These are phyloP conservation scores for Talaromyces liani DNA, from an alignment of 495 filamentous ascomycete species.

Conservation along the genomic window DNA sequence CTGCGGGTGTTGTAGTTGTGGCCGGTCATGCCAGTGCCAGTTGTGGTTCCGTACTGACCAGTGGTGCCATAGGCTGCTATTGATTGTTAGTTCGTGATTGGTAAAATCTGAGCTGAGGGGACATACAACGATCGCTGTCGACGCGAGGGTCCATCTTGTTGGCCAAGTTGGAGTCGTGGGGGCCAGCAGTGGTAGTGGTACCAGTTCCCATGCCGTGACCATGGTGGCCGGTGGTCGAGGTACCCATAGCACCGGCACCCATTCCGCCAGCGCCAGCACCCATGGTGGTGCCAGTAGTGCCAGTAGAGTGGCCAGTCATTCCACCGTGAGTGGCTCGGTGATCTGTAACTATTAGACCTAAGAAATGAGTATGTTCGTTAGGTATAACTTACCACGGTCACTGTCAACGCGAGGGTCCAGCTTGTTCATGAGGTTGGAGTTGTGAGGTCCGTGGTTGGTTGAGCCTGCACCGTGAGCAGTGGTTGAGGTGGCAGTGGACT, in stretches of 20 bases:
- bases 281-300: not conserved
- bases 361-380: not conserved
- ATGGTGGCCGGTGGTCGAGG: slow-evolving; percentile 20
- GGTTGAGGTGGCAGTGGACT: not conserved
- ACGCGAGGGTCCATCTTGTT: slow-evolving; percentile 38
- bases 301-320: not conserved
- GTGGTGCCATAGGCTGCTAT: not conserved
- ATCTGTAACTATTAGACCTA: not conserved
- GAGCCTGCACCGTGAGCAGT: not conserved
- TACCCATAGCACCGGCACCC: not conserved
- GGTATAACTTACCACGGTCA: not conserved
- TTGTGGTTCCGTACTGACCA: not conserved
- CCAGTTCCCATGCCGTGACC: slow-evolving; percentile 17
- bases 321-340: not conserved
- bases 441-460: slow-evolving; percentile 25
- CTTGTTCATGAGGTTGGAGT: slow-evolving; percentile 35
- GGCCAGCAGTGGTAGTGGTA: slow-evolving; percentile 15
- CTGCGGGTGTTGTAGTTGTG: slow-evolving; percentile 1
- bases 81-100: not conserved
- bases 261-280: not conserved
- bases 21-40: not conserved
- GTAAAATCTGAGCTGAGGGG: not conserved
- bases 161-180: slow-evolving; percentile 23
- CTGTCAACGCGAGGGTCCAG: slow-evolving; percentile 43
- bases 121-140: slow-evolving; percentile 23